Evolutionary conservation across 2,329 filamentous ascomycete genomes (phyloP), one percentile per base, ranked within the genome.

Genomic region (Podosphaera aphanis): DNA sequence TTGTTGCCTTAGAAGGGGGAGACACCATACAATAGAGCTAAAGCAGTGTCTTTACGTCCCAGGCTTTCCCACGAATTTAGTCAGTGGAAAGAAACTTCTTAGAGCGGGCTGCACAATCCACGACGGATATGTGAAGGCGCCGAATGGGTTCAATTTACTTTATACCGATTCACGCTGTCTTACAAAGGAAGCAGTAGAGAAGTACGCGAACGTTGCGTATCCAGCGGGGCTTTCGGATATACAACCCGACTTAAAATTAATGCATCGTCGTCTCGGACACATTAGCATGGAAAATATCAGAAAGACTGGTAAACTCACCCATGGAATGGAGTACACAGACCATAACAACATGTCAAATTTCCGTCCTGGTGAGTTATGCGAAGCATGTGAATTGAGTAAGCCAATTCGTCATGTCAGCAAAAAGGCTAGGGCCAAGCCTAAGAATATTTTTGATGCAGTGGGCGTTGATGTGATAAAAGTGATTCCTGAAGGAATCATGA

Each of bases 201-300:
- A 5, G 8, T 38, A 38, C 35, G 35, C 35, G 35, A 38, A 38
- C 35, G 35, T 38, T 2, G 3, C 8, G 35, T 38, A 38, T 13
- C 35, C 35, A 38, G 35, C 35, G 8, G 35, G 3, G 35, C 8
- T 38, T 38, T 38, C 35, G 8, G 35, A 38, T 38, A 38, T 38
- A 13, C 3, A 38, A 38, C 35, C 8, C 5, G 3, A 6, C 35
- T 16, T 38, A 1, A 38, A 38, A 19, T 19, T 13, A 38, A 5
- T 38, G 35, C 8, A 38, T 38, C 8, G 35, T 38, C 35, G 35
- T 16, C 35, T 38, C 35, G 35, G 35, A 38, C 35, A 38, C 35
- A 38, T 38, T 38, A 38, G 35, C 18, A 38, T 38, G n/a, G 35
- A 38, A 38, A 38, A 38, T 38, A 19, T 38, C 35, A 38, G 35